Evolutionary conservation across 371 early-diverging fungal species (phyloP), one percentile per base, ranked within the genome.

Genomic region (Saksenaea oblongispora): DNA sequence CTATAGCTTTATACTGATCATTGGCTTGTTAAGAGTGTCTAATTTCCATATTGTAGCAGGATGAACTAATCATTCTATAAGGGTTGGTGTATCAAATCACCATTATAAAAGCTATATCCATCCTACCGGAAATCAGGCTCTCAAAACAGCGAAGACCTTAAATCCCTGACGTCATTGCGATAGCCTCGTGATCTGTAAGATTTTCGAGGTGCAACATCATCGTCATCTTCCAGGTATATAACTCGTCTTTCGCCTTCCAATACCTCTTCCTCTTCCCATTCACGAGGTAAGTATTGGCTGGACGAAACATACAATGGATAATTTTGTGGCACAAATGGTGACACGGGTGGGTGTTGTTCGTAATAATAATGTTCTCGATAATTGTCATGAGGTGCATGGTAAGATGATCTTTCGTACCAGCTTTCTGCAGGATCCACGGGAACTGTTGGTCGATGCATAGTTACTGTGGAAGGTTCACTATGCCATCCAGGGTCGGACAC

Each of bases 161-260:
- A 10, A 7, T 47, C 22, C 22, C 17, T 47, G 5, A 10, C 22
- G 51, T 47, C 51, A 3, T 47, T 47, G 51, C 11, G 3, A 22
- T 47, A 22, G 22, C 51, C 51, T 22, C 18, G 10, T 47, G 51
- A 47, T 17, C 18, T 22, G 22, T 47, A 22, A 2, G 51, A 47
- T 22, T 17, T 17, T 22, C 18, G 51, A 5, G 51, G 11, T 22
- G 3, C 51, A 22, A 47, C 11, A 22, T 47, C 51, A 22, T 47
- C 51, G 22, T 47, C 51, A 22, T 47, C 51, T 47, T 47, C 51
- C 51, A 47, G 22, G 51, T 47, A 47, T 22, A 47, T 22, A 22
- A 47, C 51, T 9, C 51, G 51, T 47, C 51, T 47, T 22, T n/a
- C 51, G n/a, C 51, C 51, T 22, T 47, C 51, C n/a, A 47, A 10